Evolutionary conservation across 169 alveolate species (phyloP).

Genomic region (Plasmodium malariae): DNA sequence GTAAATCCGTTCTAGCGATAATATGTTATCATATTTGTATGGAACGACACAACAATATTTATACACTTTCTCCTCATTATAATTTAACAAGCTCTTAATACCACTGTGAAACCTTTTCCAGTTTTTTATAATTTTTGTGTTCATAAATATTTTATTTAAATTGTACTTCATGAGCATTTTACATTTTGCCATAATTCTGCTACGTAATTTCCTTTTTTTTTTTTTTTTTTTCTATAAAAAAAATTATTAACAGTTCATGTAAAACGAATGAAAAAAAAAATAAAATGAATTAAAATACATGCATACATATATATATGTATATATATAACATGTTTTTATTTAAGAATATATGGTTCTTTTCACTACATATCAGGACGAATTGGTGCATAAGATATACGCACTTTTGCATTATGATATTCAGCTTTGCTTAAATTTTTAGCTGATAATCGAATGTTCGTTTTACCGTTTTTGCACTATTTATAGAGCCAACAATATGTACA

Average conservation of each 20-base stretch:
- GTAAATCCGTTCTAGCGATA: slow-evolving; percentile 29
- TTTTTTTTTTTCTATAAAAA: neutral
- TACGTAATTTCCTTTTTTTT: neutral
- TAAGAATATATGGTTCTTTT: neutral
- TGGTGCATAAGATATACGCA: too few relatives aligned
- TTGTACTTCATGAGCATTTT: neutral
- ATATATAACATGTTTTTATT: neutral
- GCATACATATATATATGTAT: neutral
- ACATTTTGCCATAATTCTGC: slow-evolving; percentile 13
- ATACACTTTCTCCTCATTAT: slow-evolving; percentile 18
- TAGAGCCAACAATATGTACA: too few relatives aligned
- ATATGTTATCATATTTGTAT: slow-evolving; percentile 46
- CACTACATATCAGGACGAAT: too few relatives aligned
- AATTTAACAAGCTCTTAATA: neutral
- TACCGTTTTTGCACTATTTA: neutral
- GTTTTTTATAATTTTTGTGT: neutral
- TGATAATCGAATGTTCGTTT: neutral
- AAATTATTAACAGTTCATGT: neutral
- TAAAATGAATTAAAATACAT: neutral
- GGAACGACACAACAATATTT: slow-evolving; percentile 71
- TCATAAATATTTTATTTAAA: neutral
- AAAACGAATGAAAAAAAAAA: neutral
- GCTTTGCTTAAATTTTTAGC: too few relatives aligned
- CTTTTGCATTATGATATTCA: too few relatives aligned
- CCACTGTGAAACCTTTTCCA: neutral